Conservation (phyloP, 1,284 basidiomycete species). For the Cryptococcus sp. region DNA sequence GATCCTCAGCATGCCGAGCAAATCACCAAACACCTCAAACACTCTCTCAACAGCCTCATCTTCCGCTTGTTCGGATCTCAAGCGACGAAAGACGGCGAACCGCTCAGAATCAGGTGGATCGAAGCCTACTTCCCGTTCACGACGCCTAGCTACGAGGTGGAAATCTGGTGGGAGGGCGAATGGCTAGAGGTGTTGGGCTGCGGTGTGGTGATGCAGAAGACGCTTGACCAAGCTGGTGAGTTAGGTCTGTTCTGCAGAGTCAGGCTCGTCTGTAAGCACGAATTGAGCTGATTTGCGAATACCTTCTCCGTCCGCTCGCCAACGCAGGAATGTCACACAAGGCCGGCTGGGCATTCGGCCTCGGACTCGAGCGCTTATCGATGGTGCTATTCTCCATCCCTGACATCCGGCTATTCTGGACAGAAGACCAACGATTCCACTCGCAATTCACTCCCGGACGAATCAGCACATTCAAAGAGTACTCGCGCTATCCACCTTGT, state of each 20-base stretch:
- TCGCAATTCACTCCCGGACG: slow-evolving; percentile 78
- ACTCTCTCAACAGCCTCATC: slow-evolving; percentile 86
- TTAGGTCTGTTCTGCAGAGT: slow-evolving; percentile 19
- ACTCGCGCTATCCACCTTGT: slow-evolving; percentile 85
- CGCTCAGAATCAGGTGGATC: slow-evolving; percentile 91
- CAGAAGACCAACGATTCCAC: slow-evolving; percentile 80
- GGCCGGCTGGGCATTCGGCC: slow-evolving; percentile 96
- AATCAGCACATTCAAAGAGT: slow-evolving; percentile 79
- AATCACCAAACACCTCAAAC: slow-evolving; percentile 82
- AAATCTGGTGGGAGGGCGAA: slow-evolving; percentile 92
- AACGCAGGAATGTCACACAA: slow-evolving; percentile 71
- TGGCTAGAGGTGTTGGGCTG: slow-evolving; percentile 97
- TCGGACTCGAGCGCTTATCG: slow-evolving; percentile 95
- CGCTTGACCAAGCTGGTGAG: slow-evolving; percentile 81
- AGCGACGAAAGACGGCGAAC: slow-evolving; percentile 57
- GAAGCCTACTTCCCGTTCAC: slow-evolving; percentile 98
- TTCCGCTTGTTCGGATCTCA: slow-evolving; percentile 75
- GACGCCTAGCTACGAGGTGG: slow-evolving; percentile 94
- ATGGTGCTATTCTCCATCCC: slow-evolving; percentile 98
- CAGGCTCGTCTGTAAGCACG: neutral
- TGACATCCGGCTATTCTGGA: slow-evolving; percentile 99
- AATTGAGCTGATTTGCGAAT: too few species aligned
- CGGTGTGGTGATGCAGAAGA: slow-evolving; percentile 87
- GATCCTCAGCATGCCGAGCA: slow-evolving; percentile 69
- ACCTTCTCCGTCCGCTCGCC: neutral